phyloP scores from a whole-genome alignment of 2,329 filamentous ascomycete species.

The Clarireedia hainanense region DNA sequence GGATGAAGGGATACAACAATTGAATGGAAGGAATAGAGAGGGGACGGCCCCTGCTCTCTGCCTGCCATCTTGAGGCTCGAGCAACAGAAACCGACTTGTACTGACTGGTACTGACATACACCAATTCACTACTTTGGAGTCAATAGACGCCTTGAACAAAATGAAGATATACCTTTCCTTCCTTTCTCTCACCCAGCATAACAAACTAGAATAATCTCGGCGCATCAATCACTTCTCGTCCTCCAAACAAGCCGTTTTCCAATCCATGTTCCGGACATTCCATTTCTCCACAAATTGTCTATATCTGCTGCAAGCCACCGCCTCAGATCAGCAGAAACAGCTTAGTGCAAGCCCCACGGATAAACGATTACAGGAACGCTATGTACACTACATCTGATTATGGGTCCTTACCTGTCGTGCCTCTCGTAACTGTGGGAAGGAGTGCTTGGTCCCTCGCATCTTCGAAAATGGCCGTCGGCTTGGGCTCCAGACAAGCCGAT shows the following conservation, averaged over 20 bases:
- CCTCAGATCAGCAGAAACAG: not conserved
- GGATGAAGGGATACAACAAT: too few relatives aligned
- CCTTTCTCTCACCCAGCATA: not conserved
- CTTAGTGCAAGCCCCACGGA: not conserved
- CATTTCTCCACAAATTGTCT: not conserved
- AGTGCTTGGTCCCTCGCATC: constrained; percentile 20
- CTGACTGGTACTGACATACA: too few relatives aligned
- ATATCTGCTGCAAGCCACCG: not conserved
- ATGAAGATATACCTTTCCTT: not conserved
- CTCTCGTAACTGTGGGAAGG: constrained; percentile 9
- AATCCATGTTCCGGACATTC: too few relatives aligned
- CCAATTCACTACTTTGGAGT: not conserved
- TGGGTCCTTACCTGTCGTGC: not conserved
- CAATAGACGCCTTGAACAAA: too few relatives aligned
- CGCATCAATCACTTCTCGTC: not conserved
- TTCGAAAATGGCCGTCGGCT: constrained; percentile 25
- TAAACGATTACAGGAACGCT: not conserved
- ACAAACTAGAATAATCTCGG: too few relatives aligned
- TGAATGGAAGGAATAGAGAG: too few relatives aligned
- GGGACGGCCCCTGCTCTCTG: too few relatives aligned
- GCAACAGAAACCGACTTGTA: too few relatives aligned
- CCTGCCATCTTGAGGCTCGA: too few relatives aligned
- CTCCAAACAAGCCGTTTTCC: not conserved
- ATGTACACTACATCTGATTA: not conserved
- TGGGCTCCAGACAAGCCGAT: constrained; percentile 35